Base-by-base conservation (phyloP, 305 asterid genomes). In the Fraxinus sp. region DNA sequence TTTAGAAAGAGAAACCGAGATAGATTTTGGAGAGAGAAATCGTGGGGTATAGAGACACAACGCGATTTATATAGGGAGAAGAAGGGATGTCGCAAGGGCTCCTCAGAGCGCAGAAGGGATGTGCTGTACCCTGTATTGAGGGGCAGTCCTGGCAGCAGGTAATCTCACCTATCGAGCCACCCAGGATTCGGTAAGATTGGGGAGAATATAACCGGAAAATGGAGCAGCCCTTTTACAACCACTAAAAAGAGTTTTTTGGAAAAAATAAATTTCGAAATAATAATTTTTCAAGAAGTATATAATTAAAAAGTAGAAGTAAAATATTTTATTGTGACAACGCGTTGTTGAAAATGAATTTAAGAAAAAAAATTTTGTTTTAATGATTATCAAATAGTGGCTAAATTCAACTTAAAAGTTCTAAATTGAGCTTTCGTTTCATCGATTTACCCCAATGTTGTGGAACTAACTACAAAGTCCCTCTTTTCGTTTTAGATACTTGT, bases 31-130 rank as follows among this genome's bases (percentile, higher is more conserved):
- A 28, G 79, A 62, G 81, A 76, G 75, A 66, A 11, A 41, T 18
- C 57, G 79, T 64, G 80, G 77, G 84, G 43, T 74, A 71, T 71
- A 77, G 82, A 82, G 77, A 82, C 49, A 35, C 59, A 4, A 16
- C 78, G 79, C 49, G 85, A 78, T 73, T 79, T 77, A 80, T 36
- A 77, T 59, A 80, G 24, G 30, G 77, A 70, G 84, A 77, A 32
- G 28, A 77, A 64, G 26, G 76, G 41, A 28, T 70, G 76, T 32
- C 22, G 76, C 41, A 32, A 39, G 35, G 62, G 79, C 80, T 81
- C 84, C 77, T 66, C 82, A 13, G 77, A 66, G 75, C 43, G 80
- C 84, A 39, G 55, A 84, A 70, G 82, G 79, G 5, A 55, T 7
- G 52, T 70, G 73, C 72, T 84, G 77, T 68, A 62, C 78, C 36